These are phyloP conservation scores for Fomitiporia mediterranea DNA, from an alignment of 1,284 basidiomycete genomes.

Conservation along the genomic window DNA sequence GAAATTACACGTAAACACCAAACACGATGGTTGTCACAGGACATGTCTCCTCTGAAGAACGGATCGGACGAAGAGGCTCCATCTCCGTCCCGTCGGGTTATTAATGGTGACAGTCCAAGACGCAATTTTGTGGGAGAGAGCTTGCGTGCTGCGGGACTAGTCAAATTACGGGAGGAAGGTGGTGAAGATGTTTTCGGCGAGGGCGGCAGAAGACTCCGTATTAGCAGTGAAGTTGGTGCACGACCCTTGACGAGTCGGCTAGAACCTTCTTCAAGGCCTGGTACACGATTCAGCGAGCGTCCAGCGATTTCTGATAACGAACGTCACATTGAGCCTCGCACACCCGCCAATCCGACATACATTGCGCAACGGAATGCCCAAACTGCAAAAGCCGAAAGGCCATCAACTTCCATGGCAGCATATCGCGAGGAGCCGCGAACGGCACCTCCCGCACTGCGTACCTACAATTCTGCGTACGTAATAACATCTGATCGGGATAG, in stretches of 20 bases:
- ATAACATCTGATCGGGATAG: constrained; percentile 25
- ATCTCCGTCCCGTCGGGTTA: constrained; percentile 50
- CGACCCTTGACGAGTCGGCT: background rate
- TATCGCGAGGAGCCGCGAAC: constrained; percentile 35
- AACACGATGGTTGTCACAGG: constrained; percentile 47
- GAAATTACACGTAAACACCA: constrained; percentile 44
- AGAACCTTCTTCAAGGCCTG: background rate
- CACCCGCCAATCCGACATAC: constrained; percentile 23
- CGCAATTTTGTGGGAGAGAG: constrained; percentile 63
- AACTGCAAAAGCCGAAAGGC: constrained; percentile 31
- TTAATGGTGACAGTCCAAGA: constrained; percentile 60
- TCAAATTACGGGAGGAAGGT: constrained; percentile 34
- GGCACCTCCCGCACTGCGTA: constrained; percentile 33
- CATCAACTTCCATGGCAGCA: constrained; percentile 50
- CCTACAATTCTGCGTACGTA: constrained; percentile 31
- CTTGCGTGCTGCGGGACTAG: constrained; percentile 65
- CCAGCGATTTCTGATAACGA: background rate
- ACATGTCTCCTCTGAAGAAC: constrained; percentile 30
- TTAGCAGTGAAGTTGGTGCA: constrained; percentile 11
- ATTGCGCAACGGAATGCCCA: constrained; percentile 23
- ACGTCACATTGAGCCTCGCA: constrained; percentile 23
- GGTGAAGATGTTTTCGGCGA: constrained; percentile 40
- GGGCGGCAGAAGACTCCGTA: constrained; percentile 15
- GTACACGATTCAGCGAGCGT: constrained; percentile 12
- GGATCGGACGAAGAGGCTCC: constrained; percentile 29